Percentiles rank a stretch among this genome's conserved stretches.
Conservation (phyloP, 306 rosid species). For the Pyrus communis region DNA sequence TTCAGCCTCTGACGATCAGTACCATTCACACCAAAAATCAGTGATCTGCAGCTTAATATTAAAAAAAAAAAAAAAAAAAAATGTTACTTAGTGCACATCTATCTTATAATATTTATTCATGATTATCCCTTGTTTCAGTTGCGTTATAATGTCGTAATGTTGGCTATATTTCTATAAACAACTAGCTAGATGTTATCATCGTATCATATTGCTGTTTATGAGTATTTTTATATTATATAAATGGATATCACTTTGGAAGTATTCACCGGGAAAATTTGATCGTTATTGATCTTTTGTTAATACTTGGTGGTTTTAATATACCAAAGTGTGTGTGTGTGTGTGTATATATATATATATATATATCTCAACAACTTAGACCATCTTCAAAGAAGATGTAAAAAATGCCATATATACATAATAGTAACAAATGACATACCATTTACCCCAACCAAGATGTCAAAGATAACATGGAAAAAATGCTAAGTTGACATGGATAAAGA, state of each 20-base stretch:
- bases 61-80: no score
- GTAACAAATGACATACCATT: no score
- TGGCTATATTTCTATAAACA: background rate
- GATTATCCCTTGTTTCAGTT: background rate
- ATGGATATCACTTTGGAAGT: background rate
- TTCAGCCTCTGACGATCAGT: slow-evolving; percentile 34
- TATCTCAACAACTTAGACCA: background rate
- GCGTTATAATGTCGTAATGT: background rate
- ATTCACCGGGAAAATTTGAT: background rate
- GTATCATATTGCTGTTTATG: background rate
- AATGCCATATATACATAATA: no score
- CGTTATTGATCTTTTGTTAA: background rate
- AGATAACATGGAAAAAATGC: no score
- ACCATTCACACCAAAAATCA: background rate
- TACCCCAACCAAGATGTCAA: no score
- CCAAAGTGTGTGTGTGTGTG: no score
- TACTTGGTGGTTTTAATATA: background rate
- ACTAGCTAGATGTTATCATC: background rate
- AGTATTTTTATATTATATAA: no score
- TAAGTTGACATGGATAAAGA: no score
- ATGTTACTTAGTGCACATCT: background rate
- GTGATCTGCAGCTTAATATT: background rate
- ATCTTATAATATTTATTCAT: background rate
- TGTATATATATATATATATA: no score
- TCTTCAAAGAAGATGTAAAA: no score